These are phyloP conservation scores for Russula earlei DNA, from an alignment of 768 basidiomycete genomes.

Conservation along the genomic window DNA sequence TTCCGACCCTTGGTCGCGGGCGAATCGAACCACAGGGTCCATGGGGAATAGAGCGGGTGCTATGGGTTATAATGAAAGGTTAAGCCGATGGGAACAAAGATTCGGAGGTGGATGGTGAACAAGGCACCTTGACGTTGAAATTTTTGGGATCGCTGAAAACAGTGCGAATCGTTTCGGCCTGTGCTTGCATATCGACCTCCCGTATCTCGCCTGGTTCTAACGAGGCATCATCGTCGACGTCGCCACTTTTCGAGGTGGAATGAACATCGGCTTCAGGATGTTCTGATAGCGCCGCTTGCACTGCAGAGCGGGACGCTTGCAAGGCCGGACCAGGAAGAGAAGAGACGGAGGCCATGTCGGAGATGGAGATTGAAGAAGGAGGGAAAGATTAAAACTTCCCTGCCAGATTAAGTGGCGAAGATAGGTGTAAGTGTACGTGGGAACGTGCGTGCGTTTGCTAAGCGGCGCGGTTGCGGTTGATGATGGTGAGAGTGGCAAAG, in stretches of 20 bases:
- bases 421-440: too few species aligned
- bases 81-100: neutral
- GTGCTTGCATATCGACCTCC: slow-evolving; percentile 77
- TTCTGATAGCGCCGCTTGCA: slow-evolving; percentile 63
- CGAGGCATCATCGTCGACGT: slow-evolving; percentile 24
- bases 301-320: slow-evolving; percentile 73
- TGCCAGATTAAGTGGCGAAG: too few species aligned
- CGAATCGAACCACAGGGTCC: slow-evolving; percentile 99
- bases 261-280: slow-evolving; percentile 28
- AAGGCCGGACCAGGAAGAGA: slow-evolving; percentile 57
- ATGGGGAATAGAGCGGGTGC: slow-evolving; percentile 90
- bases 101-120: neutral
- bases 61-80: slow-evolving; percentile 24
- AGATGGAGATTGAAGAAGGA: neutral
- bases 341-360: slow-evolving; percentile 30
- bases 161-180: slow-evolving; percentile 77
- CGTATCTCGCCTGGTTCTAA: slow-evolving; percentile 78
- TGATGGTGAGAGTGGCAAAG: too few species aligned
- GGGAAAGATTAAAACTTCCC: neutral
- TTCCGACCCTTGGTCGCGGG: slow-evolving; percentile 85
- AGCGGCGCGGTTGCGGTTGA: too few species aligned
- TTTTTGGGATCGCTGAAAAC: slow-evolving; percentile 88
- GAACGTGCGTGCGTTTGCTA: too few species aligned
- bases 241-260: slow-evolving; percentile 25
- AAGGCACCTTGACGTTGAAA: slow-evolving; percentile 89